Evolutionary conservation across 1,284 basidiomycete species (phyloP), one percentile per base, ranked within the genome.

Genomic region (Apiotrichum domesticum): DNA sequence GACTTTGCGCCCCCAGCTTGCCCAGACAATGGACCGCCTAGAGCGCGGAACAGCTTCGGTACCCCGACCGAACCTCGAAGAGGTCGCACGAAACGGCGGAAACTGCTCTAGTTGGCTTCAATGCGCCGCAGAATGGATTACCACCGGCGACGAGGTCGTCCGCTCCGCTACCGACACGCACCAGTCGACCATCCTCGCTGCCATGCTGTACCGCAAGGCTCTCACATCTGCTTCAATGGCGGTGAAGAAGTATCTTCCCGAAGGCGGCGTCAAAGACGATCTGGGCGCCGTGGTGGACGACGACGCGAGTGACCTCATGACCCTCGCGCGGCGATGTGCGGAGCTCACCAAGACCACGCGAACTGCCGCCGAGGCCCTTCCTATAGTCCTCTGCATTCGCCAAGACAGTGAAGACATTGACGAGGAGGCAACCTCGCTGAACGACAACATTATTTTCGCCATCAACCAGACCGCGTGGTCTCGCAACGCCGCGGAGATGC

Each of bases 161-260:
- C 50, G 52, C 8, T 37, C 46, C 2, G 58, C 62, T 0, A 43
- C 43, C 6, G 58, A 59, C 35, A 51, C 54, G 0, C 54, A 53
- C 35, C 58, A 61, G 42, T 48, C 58, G 2, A 56, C 63, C 6
- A 46, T 54, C 0, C 52, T 65, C 10, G 57, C 59, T 3, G 52
- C 62, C n/a, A 61, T 64, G 58, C 61, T 56, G 48, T 65, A 61
- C 40, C 56, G 57, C 14, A 59, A 63, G 37, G 45, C 57, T 6
- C 45, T 57, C 13, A 50, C 46, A 2, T 45, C 46, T 13, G 52
- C 57, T 0, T 46, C 60, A 2, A 56, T 62, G 57, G 55, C 46
- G 0, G 52, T 62, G 34, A 56, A 58, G 41, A 50, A 42, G 2
- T 49, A 57, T 39, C 29, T 56, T 6, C 60, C 60, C 1, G 7